Base-by-base conservation (phyloP, 2,329 filamentous ascomycete species). In the Colletotrichum sp. region DNA sequence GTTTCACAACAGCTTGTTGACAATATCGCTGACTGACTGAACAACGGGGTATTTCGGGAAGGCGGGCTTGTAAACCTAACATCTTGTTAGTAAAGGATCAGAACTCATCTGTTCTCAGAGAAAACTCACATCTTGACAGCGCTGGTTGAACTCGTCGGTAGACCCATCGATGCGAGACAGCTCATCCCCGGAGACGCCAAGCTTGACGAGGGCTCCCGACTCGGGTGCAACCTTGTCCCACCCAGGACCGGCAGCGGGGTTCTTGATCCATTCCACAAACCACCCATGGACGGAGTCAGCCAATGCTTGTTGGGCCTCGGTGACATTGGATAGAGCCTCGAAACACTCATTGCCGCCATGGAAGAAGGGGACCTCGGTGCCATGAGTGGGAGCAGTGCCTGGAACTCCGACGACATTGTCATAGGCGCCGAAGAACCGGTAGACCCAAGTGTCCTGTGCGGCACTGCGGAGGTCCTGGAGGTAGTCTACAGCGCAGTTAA, bases 261-360 rank as follows among this genome's bases (percentile, higher is more conserved):
- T 81, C 79, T 86, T 86, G 75, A 86, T 84, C 83, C 84, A 86
- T 5, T 78, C 76, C 3, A 86, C 83, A 31, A 86, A 84, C 84
- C 84, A 86, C 63, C 80, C 78, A 63, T 86, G 82, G 34, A 83
- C 83, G 13, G 79, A 84, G 70, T 86, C 83, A 5, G 85, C 85
- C 15, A 86, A 77, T 2, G 80, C 82, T 67, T 86, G 85, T 66
- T 86, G 78, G 1, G 78, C 82, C 0, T 77, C 76, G 4, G 84
- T 86, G 15, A 86, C 83, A 8, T 76, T 77, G 2, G 69, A 55
- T 1, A 83, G 76, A 0, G 76, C 73, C 15, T 78, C 76, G 68
- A 86, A 86, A 73, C 82, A 85, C 73, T 85, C 84, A 36, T 86
- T 86, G 8, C 85, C 85, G 18, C 85, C 85, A 47, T 85, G 81